Conservation (phyloP, 2,329 filamentous ascomycete species). For the Pestalotiopsis sp. region DNA sequence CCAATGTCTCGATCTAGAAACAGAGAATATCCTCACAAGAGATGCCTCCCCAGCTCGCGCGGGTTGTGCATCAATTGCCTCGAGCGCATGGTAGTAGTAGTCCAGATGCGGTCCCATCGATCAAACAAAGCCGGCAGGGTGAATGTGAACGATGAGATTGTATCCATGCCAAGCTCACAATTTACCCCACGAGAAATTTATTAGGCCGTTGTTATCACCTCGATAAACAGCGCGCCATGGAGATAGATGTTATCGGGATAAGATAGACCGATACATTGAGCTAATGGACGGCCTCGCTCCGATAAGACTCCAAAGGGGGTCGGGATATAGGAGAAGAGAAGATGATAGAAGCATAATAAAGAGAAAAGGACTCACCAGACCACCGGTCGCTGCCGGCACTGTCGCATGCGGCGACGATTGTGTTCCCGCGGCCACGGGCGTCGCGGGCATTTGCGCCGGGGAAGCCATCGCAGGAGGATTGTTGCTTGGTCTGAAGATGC, state of each 20-base stretch:
- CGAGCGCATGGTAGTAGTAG: not conserved
- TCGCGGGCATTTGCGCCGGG: not conserved
- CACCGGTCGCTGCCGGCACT: slow-evolving; percentile 10
- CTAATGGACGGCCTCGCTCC: not conserved
- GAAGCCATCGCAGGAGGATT: slow-evolving; percentile 13
- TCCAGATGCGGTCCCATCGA: not conserved
- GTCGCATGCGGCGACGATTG: slow-evolving; percentile 10
- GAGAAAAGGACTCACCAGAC: slow-evolving; percentile 9
- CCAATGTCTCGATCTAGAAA: not conserved
- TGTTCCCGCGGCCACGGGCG: not conserved
- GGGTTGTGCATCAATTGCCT: not conserved
- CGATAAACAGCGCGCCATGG: slow-evolving; percentile 1
- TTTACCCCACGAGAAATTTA: slow-evolving; percentile 1
- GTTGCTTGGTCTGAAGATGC: not conserved
- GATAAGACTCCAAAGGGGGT: not conserved
- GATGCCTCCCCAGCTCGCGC: not conserved
- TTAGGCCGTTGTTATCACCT: slow-evolving; percentile 9
- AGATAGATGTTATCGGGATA: slow-evolving; percentile 7
- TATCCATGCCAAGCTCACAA: slow-evolving; percentile 1
- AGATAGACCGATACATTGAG: slow-evolving; percentile 1
- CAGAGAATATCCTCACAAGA: not conserved
- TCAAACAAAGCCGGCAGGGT: not conserved
- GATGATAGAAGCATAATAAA: not conserved
- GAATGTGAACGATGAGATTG: not conserved
- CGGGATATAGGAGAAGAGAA: not conserved